These are phyloP conservation scores for Tilletia caries DNA, from an alignment of 1,284 basidiomycete genomes.

Conservation along the genomic window DNA sequence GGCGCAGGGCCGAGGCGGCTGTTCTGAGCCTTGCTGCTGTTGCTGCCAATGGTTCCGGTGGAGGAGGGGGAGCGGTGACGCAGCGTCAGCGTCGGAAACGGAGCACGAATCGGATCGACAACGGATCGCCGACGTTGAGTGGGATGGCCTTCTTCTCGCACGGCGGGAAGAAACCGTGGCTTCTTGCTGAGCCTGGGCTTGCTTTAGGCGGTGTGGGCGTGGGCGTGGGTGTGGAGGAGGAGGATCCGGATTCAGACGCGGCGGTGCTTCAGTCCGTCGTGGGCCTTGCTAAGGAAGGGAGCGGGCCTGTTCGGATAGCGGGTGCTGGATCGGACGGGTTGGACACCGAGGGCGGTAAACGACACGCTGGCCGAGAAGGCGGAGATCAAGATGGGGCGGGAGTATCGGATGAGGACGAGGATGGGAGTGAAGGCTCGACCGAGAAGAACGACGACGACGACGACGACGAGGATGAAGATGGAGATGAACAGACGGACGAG, in stretches of 20 bases:
- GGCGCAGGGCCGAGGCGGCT: neutral
- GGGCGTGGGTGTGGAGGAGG: too few species aligned
- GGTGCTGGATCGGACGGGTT: neutral
- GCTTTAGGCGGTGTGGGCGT: too few species aligned
- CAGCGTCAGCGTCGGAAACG: neutral
- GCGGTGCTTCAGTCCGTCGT: neutral
- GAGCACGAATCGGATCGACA: neutral
- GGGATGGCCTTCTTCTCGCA: neutral
- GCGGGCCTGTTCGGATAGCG: neutral
- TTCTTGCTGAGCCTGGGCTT: neutral
- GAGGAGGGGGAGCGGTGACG: neutral
- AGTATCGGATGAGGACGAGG: neutral
- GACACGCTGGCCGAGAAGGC: too few species aligned
- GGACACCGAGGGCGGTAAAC: too few species aligned
- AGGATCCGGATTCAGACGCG: neutral
- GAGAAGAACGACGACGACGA: neutral
- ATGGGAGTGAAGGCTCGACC: neutral
- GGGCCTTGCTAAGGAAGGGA: constrained; percentile 1
- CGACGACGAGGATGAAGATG: neutral
- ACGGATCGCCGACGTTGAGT: neutral
- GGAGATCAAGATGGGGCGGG: too few species aligned
- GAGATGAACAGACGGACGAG: too few species aligned
- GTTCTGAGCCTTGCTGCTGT: neutral
- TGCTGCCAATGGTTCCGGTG: neutral
- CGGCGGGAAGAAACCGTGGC: neutral